Conservation (phyloP, 176 grass and related monocot species). For the Carex cristatella region DNA sequence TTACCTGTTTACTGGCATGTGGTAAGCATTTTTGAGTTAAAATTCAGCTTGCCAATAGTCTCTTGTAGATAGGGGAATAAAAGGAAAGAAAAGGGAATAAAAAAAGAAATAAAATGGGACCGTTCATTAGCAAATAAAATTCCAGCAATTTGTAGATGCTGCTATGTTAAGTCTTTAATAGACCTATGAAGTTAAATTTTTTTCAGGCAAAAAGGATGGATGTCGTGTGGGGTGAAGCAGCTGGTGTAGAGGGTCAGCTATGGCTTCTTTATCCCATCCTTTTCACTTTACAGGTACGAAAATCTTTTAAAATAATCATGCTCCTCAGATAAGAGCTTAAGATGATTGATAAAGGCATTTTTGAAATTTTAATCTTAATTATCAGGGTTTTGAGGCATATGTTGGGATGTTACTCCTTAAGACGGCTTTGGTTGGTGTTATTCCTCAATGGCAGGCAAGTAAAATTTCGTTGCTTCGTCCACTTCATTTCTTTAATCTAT, state of each 20-base stretch:
- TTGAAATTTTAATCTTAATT: neutral
- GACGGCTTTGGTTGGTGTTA: conserved; percentile 52
- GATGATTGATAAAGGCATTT: neutral
- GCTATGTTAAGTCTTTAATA: neutral
- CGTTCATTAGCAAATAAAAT: neutral
- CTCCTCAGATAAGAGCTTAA: neutral
- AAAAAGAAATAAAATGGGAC: neutral
- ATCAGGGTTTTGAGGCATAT: conserved; percentile 83
- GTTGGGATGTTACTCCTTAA: conserved; percentile 70
- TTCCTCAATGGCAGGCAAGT: conserved; percentile 83
- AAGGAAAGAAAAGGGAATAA: neutral
- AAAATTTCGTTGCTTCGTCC: neutral
- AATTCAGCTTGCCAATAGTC: neutral
- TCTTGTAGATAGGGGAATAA: neutral
- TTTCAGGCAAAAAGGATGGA: conserved; percentile 89
- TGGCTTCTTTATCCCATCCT: conserved; percentile 72
- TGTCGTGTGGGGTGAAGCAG: conserved; percentile 95
- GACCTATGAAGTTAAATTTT: neutral
- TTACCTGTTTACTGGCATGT: neutral
- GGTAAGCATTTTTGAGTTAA: neutral
- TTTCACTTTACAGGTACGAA: conserved; percentile 79
- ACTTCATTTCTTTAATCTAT: neutral
- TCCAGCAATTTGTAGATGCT: neutral
- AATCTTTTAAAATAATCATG: neutral
- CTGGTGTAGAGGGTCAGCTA: conserved; percentile 95